Conservation (phyloP, 352 stramenopile genomes). For the Globisporangium iwayamae region DNA sequence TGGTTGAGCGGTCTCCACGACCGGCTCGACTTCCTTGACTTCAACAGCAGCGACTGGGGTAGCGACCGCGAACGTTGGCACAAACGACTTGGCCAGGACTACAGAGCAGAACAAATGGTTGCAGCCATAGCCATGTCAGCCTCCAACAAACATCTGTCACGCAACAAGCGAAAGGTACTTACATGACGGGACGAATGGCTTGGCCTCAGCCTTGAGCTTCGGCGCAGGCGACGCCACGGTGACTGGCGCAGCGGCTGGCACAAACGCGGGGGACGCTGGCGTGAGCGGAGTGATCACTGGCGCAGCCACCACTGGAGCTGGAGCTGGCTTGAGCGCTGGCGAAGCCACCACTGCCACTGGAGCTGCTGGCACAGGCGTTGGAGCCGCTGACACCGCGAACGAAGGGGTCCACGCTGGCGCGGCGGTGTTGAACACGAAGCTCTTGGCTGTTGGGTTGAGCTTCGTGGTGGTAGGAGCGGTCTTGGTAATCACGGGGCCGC, state of each 20-base stretch:
- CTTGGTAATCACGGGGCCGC: constrained; percentile 11
- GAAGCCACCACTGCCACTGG: constrained; percentile 13
- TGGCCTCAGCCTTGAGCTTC: constrained; percentile 22
- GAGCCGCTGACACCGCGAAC: neutral
- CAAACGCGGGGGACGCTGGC: constrained; percentile 26
- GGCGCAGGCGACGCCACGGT: constrained; percentile 21
- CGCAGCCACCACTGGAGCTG: constrained; percentile 5
- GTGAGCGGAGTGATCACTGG: constrained; percentile 10
- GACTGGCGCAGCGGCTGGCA: constrained; percentile 20
- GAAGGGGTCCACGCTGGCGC: constrained; percentile 51
- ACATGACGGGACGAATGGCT: constrained; percentile 20
- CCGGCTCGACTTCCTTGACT: constrained; percentile 5
- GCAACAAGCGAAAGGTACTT: neutral
- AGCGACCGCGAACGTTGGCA: constrained; percentile 6
- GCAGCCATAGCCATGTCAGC: neutral
- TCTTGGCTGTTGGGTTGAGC: constrained; percentile 55
- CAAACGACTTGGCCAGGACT: constrained; percentile 19
- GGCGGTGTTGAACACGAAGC: constrained; percentile 61
- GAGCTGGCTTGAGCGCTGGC: constrained; percentile 29
- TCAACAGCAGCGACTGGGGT: neutral
- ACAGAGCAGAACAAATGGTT: neutral
- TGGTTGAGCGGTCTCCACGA: neutral
- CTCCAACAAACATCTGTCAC: neutral
- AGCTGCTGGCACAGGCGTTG: constrained; percentile 1
- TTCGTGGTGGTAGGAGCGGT: constrained; percentile 28